Percentiles rank a stretch among this genome's conserved stretches.
These are phyloP conservation scores for Vinca minor DNA, from an alignment of 257 asterid species.

Conservation along the genomic window DNA sequence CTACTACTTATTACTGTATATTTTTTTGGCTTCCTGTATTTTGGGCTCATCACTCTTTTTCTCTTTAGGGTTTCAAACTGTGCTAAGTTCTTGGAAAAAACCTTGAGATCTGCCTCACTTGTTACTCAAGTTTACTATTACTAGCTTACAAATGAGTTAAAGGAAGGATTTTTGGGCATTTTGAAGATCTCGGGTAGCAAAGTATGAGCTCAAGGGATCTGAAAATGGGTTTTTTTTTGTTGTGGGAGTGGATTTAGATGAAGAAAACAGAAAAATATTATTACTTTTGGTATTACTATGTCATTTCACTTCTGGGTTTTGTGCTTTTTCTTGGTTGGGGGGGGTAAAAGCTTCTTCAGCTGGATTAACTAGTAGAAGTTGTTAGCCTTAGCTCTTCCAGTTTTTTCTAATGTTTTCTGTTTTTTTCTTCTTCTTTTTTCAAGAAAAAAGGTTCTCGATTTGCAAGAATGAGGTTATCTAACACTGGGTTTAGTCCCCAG, in stretches of 20 bases:
- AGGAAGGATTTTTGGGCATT: slow-evolving; percentile 3
- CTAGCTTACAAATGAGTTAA: neutral
- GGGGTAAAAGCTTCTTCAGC: slow-evolving; percentile 24
- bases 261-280: slow-evolving; percentile 23
- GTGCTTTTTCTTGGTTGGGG: slow-evolving; percentile 31
- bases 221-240: slow-evolving; percentile 22
- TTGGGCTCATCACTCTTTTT: slow-evolving; percentile 1
- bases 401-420: neutral
- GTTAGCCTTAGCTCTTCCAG: neutral
- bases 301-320: slow-evolving; percentile 13
- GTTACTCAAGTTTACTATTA: slow-evolving; percentile 1
- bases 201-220: slow-evolving; percentile 17
- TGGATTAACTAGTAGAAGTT: slow-evolving; percentile 4
- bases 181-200: slow-evolving; percentile 28
- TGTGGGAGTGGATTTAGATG: slow-evolving; percentile 51
- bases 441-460: slow-evolving; percentile 19
- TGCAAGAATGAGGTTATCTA: slow-evolving; percentile 64
- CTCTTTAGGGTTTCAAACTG: slow-evolving; percentile 32
- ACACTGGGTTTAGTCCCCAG: slow-evolving; percentile 57
- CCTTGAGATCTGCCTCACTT: slow-evolving; percentile 55
- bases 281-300: slow-evolving; percentile 1
- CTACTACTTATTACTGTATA: slow-evolving; percentile 34
- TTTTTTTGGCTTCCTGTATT: slow-evolving; percentile 23
- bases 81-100: slow-evolving; percentile 12
- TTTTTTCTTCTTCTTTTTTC: slow-evolving; percentile 22